Evolutionary conservation across 1,284 basidiomycete genomes (phyloP).

Genomic region (Bondarzewia mesenterica): DNA sequence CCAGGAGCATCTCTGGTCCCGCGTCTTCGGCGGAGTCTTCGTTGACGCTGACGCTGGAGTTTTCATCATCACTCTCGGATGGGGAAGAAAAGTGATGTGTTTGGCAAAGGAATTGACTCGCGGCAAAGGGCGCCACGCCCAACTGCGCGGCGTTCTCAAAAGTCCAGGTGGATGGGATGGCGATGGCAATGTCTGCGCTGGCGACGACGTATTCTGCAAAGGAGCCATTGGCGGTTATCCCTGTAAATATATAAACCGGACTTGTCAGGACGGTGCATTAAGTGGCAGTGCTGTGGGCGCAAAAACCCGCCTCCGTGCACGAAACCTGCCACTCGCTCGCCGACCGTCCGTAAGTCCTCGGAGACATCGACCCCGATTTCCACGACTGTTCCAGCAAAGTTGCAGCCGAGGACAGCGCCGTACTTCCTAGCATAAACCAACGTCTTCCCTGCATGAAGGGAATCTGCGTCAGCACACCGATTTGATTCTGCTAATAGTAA

Average conservation of each 20-base stretch:
- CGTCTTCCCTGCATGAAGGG: background rate
- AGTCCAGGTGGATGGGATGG: constrained; percentile 20
- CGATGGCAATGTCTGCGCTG: constrained; percentile 17
- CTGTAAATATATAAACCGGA: background rate
- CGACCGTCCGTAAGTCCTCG: background rate
- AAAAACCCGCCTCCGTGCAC: background rate
- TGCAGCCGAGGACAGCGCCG: background rate
- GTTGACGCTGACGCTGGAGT: constrained; percentile 7
- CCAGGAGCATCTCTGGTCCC: constrained; percentile 16
- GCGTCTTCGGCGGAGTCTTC: constrained; percentile 2
- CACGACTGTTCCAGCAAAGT: background rate
- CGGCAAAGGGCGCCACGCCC: constrained; percentile 21
- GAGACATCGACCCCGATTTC: background rate
- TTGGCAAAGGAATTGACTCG: constrained; percentile 20
- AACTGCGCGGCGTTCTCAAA: constrained; percentile 26
- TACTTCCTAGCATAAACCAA: background rate
- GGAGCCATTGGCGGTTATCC: constrained; percentile 14
- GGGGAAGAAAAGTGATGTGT: constrained; percentile 11
- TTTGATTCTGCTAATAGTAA: background rate
- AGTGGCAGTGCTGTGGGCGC: background rate
- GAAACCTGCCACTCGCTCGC: constrained; percentile 2
- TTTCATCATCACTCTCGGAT: constrained; percentile 5
- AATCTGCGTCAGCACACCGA: background rate
- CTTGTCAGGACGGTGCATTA: background rate
- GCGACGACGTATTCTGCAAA: constrained; percentile 26